Conservation (phyloP, 2,329 filamentous ascomycete genomes). For the Stagonosporopsis tanaceti region DNA sequence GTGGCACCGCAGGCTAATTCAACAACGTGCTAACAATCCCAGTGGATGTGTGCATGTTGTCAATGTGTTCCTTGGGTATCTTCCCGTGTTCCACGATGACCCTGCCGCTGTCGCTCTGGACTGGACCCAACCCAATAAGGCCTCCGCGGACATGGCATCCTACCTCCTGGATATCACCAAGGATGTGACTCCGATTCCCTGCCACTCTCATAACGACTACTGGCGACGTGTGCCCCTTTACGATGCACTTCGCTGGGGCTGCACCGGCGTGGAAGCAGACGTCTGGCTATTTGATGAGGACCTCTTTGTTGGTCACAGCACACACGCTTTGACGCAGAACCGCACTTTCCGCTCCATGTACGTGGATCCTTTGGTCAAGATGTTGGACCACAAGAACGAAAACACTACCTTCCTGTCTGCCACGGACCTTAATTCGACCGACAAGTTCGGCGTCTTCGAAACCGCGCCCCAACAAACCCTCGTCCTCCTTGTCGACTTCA, state of each 20-base stretch:
- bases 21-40: constrained; percentile 23
- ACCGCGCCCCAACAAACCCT: constrained; percentile 58
- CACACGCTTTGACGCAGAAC: constrained; percentile 54
- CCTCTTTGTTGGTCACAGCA: constrained; percentile 64
- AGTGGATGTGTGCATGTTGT: constrained; percentile 55
- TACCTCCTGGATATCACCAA: constrained; percentile 59
- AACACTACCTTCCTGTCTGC: constrained; percentile 43
- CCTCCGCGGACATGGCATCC: constrained; percentile 41
- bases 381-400: constrained; percentile 61
- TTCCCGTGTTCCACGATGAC: constrained; percentile 49
- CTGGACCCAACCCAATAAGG: constrained; percentile 53
- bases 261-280: constrained; percentile 65
- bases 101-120: constrained; percentile 39
- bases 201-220: constrained; percentile 68
- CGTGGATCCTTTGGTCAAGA: constrained; percentile 59
- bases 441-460: constrained; percentile 60
- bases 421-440: constrained; percentile 20
- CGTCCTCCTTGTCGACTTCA: constrained; percentile 63
- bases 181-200: constrained; percentile 59
- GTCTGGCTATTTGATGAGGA: constrained; percentile 63
- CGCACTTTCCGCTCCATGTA: constrained; percentile 62
- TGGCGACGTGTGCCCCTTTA: constrained; percentile 64
- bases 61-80: constrained; percentile 49
- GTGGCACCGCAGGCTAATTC: constrained; percentile 1
- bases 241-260: constrained; percentile 63